Conservation (phyloP, 768 basidiomycete species). For the Leccinum subgranulosum region DNA sequence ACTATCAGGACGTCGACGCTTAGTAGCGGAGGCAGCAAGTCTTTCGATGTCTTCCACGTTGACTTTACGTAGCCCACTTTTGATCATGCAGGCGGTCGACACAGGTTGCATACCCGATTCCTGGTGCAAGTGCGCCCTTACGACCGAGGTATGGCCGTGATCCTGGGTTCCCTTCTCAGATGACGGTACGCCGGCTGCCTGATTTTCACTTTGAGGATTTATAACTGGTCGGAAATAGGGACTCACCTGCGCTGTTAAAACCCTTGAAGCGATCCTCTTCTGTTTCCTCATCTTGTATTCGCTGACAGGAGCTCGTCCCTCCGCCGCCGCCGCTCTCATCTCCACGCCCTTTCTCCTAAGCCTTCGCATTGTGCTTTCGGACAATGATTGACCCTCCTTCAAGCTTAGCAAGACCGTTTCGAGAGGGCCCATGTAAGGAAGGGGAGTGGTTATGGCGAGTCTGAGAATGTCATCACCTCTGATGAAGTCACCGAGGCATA, state of each 20-base stretch:
- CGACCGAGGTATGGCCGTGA: not conserved
- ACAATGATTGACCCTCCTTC: constrained; percentile 22
- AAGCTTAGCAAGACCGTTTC: constrained; percentile 20
- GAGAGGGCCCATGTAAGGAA: constrained; percentile 19
- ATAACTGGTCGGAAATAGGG: too few relatives aligned
- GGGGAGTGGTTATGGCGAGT: constrained; percentile 19
- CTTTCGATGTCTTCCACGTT: constrained; percentile 15
- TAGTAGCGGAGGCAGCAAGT: constrained; percentile 11
- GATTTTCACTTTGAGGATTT: not conserved
- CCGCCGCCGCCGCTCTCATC: constrained; percentile 15
- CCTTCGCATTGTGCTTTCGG: constrained; percentile 25
- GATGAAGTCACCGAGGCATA: constrained; percentile 15
- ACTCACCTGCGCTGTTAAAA: constrained; percentile 12
- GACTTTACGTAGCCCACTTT: not conserved
- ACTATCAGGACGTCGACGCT: not conserved
- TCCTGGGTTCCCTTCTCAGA: not conserved
- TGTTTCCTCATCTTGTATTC: constrained; percentile 22
- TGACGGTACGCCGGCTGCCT: not conserved
- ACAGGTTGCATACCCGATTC: not conserved
- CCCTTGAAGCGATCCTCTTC: constrained; percentile 10
- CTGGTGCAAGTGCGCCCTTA: not conserved
- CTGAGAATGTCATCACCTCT: constrained; percentile 5
- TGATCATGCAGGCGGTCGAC: not conserved
- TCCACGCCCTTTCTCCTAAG: constrained; percentile 24
- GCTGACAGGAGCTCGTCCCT: constrained; percentile 21